Evolutionary conservation across 139 green algal genomes (phyloP), one percentile per base, ranked within the genome.

Genomic region (Zygnema cylindricum): DNA sequence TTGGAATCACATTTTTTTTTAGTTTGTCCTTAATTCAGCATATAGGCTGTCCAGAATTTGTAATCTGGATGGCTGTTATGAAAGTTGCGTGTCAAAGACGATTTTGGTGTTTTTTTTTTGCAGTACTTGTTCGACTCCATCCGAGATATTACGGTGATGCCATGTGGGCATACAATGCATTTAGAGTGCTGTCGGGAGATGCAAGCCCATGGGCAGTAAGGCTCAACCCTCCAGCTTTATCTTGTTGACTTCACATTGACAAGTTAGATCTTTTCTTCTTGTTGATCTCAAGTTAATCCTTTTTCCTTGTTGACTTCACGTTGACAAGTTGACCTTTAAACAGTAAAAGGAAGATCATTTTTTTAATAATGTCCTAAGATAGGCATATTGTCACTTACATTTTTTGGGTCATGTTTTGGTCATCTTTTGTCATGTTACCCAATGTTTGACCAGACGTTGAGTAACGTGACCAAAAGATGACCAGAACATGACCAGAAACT

Each of bases 101-200:
- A n/a, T 25, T 73, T n/a, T 30, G 25, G 30, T 30, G 57, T n/a
- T n/a, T 73, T 23, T 21, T 73, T 36, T 38, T 49, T 21, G 55
- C 96, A 98, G 94, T 98, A 94, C 92, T 94, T 98, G 69, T 98
- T 98, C 89, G 96, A 98, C 88, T 95, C 87, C 40, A 92, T 96
- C 32, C 92, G 94, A 77, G 93, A 95, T 23, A 98, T 96, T 73
- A 94, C 92, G 25, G 96, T 99, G 69, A 94, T 99, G 76, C n/a
- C 35, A 57, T 99, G 96, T 77, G 96, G 96, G 0, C 96, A 99
- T 93, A 98, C 96, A 38, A 97, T 98, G 49, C 96, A 98, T 92
- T 87, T 94, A 69, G 81, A 91, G 35, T 97, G 95, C 82, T 71
- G 96, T n/a, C 76, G 92, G 85, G 78, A 92, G 78, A 76, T 92